These are phyloP conservation scores for Triangularia verruculosa DNA, from an alignment of 2,329 filamentous ascomycete species.

Conservation along the genomic window DNA sequence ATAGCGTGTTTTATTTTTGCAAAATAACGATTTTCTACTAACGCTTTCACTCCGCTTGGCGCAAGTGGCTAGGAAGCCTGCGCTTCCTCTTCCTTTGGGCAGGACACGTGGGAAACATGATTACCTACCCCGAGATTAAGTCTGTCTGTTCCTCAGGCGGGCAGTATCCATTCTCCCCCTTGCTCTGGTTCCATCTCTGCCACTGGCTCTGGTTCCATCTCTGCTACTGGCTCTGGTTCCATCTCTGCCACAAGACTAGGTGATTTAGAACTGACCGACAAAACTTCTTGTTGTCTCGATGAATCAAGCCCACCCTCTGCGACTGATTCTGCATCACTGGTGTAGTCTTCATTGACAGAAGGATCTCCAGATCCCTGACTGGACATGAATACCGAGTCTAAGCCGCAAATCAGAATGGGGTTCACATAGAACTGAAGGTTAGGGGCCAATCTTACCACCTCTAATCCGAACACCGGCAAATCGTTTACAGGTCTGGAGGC, in stretches of 20 bases:
- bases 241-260: not conserved
- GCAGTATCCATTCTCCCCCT: too few species aligned
- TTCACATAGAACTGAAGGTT: not conserved
- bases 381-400: not conserved
- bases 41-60: too few species aligned
- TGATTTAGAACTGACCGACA: not conserved
- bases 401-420: not conserved
- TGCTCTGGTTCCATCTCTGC: too few species aligned
- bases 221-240: not conserved
- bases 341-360: not conserved
- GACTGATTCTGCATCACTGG: not conserved
- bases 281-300: not conserved
- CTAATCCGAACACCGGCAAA: slow-evolving; percentile 28
- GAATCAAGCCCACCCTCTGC: not conserved
- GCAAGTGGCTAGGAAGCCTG: too few species aligned
- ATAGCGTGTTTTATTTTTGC: too few species aligned
- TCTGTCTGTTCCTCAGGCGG: too few species aligned
- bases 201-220: too few species aligned
- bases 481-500: slow-evolving; percentile 37
- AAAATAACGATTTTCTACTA: too few species aligned
- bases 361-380: not conserved
- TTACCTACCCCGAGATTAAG: too few species aligned
- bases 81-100: too few species aligned
- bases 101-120: too few species aligned
- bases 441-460: slow-evolving; percentile 12